Conservation (phyloP, 441 rosid genomes). For the Geranium incanum region DNA sequence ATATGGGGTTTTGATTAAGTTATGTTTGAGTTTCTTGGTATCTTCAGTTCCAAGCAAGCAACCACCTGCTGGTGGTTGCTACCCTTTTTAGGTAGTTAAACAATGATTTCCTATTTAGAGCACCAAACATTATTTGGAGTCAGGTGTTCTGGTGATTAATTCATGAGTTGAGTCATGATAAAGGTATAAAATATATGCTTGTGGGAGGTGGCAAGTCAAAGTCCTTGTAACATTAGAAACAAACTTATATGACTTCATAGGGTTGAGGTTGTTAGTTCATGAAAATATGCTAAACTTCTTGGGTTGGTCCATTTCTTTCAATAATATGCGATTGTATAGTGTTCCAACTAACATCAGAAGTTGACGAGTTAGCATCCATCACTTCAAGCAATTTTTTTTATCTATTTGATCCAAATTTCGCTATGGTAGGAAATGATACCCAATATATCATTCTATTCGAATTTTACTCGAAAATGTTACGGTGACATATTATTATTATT, state of each 20-base stretch:
- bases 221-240: not conserved
- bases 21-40: not conserved
- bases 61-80: conserved; percentile 2
- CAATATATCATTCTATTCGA: too few species aligned
- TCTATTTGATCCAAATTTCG: too few species aligned
- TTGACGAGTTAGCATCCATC: not conserved
- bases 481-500: too few species aligned
- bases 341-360: not conserved
- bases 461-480: too few species aligned
- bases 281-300: not conserved
- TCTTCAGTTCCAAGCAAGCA: conserved; percentile 1
- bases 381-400: too few species aligned
- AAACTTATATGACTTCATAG: not conserved
- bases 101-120: not conserved
- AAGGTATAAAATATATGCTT: too few species aligned
- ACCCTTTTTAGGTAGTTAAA: not conserved
- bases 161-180: too few species aligned
- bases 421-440: too few species aligned
- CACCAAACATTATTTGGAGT: too few species aligned
- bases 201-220: too few species aligned
- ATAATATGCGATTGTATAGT: not conserved
- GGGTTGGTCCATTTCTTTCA: not conserved
- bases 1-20: not conserved
- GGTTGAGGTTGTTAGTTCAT: not conserved
- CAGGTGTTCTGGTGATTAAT: too few species aligned